Evolutionary conservation across 345 rosid genomes (phyloP).

Genomic region (Abelmoschus esculentus): DNA sequence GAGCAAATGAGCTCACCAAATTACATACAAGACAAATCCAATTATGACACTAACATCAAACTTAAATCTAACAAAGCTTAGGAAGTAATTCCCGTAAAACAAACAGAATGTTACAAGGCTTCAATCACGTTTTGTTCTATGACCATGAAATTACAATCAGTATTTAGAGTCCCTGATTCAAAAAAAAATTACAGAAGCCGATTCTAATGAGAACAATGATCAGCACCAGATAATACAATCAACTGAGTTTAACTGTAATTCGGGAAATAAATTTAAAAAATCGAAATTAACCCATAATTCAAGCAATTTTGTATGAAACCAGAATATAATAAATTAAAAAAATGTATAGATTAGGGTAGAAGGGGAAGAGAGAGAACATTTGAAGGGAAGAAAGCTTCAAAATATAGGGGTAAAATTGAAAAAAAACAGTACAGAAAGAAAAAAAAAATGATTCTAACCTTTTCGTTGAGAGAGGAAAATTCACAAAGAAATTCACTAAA

Average conservation of each 20-base stretch:
- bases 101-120: not conserved
- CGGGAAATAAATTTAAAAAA: not conserved
- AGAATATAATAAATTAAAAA: not conserved
- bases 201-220: not conserved
- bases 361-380: not conserved
- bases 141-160: not conserved
- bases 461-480: not conserved
- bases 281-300: not conserved
- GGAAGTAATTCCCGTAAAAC: no score
- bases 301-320: not conserved
- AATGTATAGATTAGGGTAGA: not conserved
- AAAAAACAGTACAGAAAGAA: not conserved
- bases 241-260: not conserved
- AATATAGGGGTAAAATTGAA: not conserved
- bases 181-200: not conserved
- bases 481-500: not conserved
- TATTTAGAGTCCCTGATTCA: not conserved
- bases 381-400: not conserved
- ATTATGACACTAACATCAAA: no score
- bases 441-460: not conserved
- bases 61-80: no score
- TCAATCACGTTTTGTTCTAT: not conserved
- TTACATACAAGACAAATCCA: no score
- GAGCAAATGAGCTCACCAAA: no score
- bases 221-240: not conserved